phyloP scores from a whole-genome alignment of 225 moss, liverwort and hornwort genomes.

The Sphagnum contortum region DNA sequence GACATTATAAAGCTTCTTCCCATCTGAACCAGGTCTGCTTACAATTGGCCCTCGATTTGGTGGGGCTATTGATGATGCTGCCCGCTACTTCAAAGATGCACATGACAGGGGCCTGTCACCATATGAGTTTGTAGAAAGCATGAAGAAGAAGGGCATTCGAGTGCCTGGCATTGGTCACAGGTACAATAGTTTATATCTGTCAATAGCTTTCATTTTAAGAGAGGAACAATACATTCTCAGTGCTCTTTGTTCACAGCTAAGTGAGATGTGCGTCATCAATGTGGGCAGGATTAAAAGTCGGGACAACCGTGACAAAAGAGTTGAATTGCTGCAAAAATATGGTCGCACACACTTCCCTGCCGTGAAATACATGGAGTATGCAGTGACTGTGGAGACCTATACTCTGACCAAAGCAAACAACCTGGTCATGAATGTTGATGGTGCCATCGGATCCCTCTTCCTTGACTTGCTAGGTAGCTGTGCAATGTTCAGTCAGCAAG shows the following conservation, averaged over 20 bases:
- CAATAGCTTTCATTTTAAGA: no score
- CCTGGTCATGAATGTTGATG: constrained; percentile 36
- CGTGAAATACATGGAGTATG: constrained; percentile 44
- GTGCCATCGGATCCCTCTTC: constrained; percentile 36
- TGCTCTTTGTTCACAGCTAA: no score
- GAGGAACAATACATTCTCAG: no score
- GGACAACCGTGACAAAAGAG: constrained; percentile 43
- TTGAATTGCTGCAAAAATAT: constrained; percentile 32
- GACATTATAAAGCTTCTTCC: no score
- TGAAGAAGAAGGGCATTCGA: constrained; percentile 43
- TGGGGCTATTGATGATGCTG: constrained; percentile 42
- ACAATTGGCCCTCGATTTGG: constrained; percentile 44
- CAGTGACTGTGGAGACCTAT: constrained; percentile 31
- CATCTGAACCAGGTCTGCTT: constrained; percentile 15
- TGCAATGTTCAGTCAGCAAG: constrained; percentile 25
- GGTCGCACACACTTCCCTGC: constrained; percentile 29
- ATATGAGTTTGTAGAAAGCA: constrained; percentile 38
- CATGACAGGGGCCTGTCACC: constrained; percentile 23
- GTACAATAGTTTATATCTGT: no score
- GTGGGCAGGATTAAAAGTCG: constrained; percentile 25
- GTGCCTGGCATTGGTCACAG: constrained; percentile 38
- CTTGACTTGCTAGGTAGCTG: constrained; percentile 33
- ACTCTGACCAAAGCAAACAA: constrained; percentile 33
- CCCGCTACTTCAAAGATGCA: constrained; percentile 42
- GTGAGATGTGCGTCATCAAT: no score